Percentiles rank a stretch among this genome's conserved stretches.
These are phyloP conservation scores for Termitomyces sp. DNA, from an alignment of 768 basidiomycete species.

Conservation along the genomic window DNA sequence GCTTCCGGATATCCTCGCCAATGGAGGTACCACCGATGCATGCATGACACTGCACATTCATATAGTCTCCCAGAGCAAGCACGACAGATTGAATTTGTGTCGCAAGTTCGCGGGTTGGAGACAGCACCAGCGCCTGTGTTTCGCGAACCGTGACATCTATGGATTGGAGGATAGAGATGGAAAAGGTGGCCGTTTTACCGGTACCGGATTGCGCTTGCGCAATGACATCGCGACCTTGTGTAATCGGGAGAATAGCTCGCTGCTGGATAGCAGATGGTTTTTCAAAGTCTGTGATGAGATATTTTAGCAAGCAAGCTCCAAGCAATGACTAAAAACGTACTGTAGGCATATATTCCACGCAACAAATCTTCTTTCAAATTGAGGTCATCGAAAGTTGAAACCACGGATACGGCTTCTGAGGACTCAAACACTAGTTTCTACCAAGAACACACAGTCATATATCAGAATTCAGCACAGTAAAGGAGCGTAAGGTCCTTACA, in stretches of 20 bases:
- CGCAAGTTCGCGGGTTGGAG: constrained; percentile 97
- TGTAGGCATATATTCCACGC: constrained; percentile 97
- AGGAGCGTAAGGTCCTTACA: constrained; percentile 31
- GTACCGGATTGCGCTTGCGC: constrained; percentile 99
- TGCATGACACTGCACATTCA: constrained; percentile 98
- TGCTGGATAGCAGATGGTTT: constrained; percentile 99
- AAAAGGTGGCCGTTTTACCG: constrained; percentile 99
- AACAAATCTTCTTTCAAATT: constrained; percentile 92
- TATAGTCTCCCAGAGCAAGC: constrained; percentile 94
- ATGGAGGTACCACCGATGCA: constrained; percentile 98
- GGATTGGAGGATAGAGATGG: constrained; percentile 95
- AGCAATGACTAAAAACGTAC: constrained; percentile 35
- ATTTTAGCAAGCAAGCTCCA: neutral
- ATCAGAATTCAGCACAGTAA: constrained; percentile 2
- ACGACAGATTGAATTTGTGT: constrained; percentile 99
- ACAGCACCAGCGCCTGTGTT: constrained; percentile 93
- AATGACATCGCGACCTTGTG: constrained; percentile 94
- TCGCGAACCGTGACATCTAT: constrained; percentile 94
- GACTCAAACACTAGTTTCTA: constrained; percentile 95
- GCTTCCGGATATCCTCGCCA: constrained; percentile 94
- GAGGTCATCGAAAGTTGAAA: constrained; percentile 88
- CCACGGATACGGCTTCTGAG: constrained; percentile 83
- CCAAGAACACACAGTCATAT: neutral
- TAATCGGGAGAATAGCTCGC: constrained; percentile 94
- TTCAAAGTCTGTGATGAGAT: constrained; percentile 65